phyloP scores from a whole-genome alignment of 2,329 filamentous ascomycete genomes.

The Canariomyces notabilis region DNA sequence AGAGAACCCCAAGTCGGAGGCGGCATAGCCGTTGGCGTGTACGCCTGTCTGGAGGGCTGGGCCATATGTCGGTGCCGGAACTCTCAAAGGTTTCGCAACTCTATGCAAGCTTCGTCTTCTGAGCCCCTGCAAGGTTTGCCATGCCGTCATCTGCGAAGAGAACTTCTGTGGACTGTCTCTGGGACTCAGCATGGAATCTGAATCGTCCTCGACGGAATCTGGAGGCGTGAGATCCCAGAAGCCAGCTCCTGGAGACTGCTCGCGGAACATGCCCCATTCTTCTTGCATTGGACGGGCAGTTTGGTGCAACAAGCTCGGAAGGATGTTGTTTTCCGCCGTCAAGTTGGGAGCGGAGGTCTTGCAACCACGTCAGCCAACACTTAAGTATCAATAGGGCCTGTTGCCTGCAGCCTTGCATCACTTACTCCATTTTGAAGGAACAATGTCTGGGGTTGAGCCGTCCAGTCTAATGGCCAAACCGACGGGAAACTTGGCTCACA shows the following conservation, averaged over 20 bases:
- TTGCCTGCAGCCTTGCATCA: not conserved
- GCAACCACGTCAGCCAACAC: not conserved
- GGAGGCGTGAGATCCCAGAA: constrained; percentile 13
- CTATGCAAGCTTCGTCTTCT: constrained; percentile 11
- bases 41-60: not conserved
- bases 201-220: constrained; percentile 20
- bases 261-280: constrained; percentile 16
- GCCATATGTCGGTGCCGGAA: not conserved
- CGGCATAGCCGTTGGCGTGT: not conserved
- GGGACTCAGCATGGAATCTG: constrained; percentile 19
- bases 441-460: constrained; percentile 4
- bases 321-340: constrained; percentile 1
- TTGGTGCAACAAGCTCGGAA: constrained; percentile 3
- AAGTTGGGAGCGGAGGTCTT: constrained; percentile 1
- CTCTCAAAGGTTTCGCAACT: constrained; percentile 12
- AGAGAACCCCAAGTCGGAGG: not conserved
- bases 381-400: not conserved
- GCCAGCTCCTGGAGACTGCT: constrained; percentile 4
- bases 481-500: constrained; percentile 7
- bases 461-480: constrained; percentile 14
- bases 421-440: constrained; percentile 15
- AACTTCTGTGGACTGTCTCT: constrained; percentile 17
- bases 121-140: constrained; percentile 3
- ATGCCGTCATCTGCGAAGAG: constrained; percentile 2
- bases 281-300: constrained; percentile 2